Conservation (phyloP, 352 stramenopile species). For the Globisporangium paddicum region DNA sequence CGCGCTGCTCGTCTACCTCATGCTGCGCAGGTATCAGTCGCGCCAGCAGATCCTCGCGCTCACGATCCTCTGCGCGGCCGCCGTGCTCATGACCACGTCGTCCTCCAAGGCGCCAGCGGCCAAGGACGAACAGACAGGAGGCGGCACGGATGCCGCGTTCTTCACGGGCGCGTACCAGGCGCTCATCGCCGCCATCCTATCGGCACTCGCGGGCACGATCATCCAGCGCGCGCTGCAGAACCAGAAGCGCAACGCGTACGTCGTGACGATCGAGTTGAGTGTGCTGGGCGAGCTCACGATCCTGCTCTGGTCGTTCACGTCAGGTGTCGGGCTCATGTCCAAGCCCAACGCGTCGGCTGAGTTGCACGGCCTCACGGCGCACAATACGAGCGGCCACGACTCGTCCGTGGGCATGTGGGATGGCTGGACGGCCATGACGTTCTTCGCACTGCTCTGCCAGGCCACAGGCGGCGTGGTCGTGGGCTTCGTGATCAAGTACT, state of each 20-base stretch:
- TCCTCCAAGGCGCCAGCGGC: constrained; percentile 10
- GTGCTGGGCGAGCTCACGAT: constrained; percentile 62
- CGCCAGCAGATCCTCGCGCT: constrained; percentile 65
- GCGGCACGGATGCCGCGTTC: constrained; percentile 31
- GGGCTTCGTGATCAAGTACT: constrained; percentile 83
- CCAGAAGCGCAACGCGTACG: constrained; percentile 69
- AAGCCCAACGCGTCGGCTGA: constrained; percentile 11
- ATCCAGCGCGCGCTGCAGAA: constrained; percentile 71
- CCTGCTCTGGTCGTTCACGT: constrained; percentile 39
- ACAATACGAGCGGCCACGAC: constrained; percentile 8
- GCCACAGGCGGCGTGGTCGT: constrained; percentile 66
- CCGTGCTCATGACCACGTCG: constrained; percentile 71
- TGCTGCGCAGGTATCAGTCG: constrained; percentile 69
- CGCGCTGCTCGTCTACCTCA: constrained; percentile 72
- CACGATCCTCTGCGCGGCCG: constrained; percentile 57
- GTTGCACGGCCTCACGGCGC: constrained; percentile 5
- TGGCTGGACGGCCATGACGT: constrained; percentile 63
- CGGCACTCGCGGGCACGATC: constrained; percentile 66
- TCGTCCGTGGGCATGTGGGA: constrained; percentile 36
- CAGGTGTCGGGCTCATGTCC: constrained; percentile 12
- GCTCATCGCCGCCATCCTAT: constrained; percentile 66
- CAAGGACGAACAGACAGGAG: not conserved
- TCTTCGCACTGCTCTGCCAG: constrained; percentile 68
- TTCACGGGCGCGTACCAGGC: constrained; percentile 73
- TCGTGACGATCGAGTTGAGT: constrained; percentile 79